Evolutionary conservation across 371 early-diverging fungal species (phyloP).

Genomic region (Haplosporangium sp.): DNA sequence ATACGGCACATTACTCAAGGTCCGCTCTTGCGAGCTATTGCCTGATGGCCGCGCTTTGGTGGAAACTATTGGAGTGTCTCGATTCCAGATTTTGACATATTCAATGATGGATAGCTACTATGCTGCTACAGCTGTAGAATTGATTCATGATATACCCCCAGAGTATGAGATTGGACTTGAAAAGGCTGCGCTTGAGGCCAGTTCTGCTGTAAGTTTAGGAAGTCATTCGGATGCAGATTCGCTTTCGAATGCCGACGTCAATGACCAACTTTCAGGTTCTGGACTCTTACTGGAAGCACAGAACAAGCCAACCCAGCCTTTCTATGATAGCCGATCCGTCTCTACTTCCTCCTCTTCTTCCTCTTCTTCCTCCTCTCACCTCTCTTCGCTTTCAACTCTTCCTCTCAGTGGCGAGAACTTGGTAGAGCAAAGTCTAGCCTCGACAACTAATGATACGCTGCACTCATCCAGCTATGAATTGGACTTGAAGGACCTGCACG

Average conservation of each 20-base stretch:
- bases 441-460: background rate
- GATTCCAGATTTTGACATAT: slow-evolving; percentile 56
- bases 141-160: slow-evolving; percentile 34
- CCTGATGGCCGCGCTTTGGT: slow-evolving; percentile 54
- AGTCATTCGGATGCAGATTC: background rate
- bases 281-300: background rate
- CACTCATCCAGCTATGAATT: background rate
- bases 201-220: slow-evolving; percentile 10
- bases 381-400: background rate
- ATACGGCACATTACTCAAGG: slow-evolving; percentile 59
- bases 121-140: slow-evolving; percentile 40
- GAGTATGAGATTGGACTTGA: slow-evolving; percentile 36
- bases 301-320: background rate
- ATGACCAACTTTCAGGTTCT: background rate
- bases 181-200: slow-evolving; percentile 43
- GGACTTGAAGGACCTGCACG: slow-evolving; percentile 23
- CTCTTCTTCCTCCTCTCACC: background rate
- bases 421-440: background rate
- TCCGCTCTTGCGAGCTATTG: slow-evolving; percentile 51
- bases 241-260: background rate
- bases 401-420: background rate
- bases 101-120: slow-evolving; percentile 42
- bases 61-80: slow-evolving; percentile 58
- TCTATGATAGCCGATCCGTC: background rate
- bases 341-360: background rate